Base-by-base conservation (phyloP, 768 basidiomycete genomes). In the Psilocybe tampanensis region DNA sequence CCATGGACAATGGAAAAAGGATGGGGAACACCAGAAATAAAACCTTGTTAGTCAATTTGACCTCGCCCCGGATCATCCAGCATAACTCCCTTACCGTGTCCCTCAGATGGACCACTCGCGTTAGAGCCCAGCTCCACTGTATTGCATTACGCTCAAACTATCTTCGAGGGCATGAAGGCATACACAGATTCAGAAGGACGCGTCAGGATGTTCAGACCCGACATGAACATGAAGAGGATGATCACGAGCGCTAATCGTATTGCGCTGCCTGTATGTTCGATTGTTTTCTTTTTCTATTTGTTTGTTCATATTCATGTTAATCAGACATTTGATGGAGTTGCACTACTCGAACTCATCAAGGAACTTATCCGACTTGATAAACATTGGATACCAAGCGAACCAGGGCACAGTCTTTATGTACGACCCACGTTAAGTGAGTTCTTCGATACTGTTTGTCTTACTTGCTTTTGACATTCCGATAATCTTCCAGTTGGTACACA, bases 151-250 rank as follows among this genome's bases (percentile, higher is more conserved):
- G 94, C 94, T 0, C 93, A 94, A 64, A 84, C 89, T 44, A 78
- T 89, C 44, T 96, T 98, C 67, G 95, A 98, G 70, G 93, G 95
- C 17, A 85, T 97, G 84, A 98, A 98, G 70, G 95, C 95, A 1
- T 98, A 96, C 75, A 80, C 87, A 47, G 85, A 88, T 61, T 72
- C 82, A 34, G 74, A 82, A 47, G 94, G 89, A 33, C 85, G 81
- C 23, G 84, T 95, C 19, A 84, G 89, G 17, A 74, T 98, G 62
- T 98, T 98, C 81, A 80, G 95, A 44, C 96, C 95, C 2, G 93
- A 97, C 73, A 92, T 93, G 92, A 97, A 98, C 76, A 96, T 98
- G 94, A 87, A 86, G 67, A 86, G 95, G 23, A 95, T 98, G 94
- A 94, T 93, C 74, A 82, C 62, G 44, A 92, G 89, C 66, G 95